Percentiles rank a stretch among this genome's conserved stretches.
These are phyloP conservation scores for Termitomyces sp. DNA, from an alignment of 768 basidiomycete genomes.

Conservation along the genomic window DNA sequence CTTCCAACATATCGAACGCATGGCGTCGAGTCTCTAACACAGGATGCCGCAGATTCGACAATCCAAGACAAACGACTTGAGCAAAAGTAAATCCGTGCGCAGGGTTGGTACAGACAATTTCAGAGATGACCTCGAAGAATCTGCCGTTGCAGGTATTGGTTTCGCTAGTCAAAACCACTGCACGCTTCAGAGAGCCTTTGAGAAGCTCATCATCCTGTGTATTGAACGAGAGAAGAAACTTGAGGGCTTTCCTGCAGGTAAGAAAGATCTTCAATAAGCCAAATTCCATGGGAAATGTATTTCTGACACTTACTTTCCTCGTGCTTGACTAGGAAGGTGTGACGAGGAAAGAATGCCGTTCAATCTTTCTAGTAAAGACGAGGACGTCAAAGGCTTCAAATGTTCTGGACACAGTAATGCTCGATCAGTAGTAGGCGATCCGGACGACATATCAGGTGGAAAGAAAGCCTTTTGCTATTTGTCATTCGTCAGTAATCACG, in stretches of 20 bases:
- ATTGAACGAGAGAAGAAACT: conserved; percentile 59
- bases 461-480: conserved; percentile 76
- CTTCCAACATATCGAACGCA: conserved; percentile 76
- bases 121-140: conserved; percentile 79
- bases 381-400: conserved; percentile 49
- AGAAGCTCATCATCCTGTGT: conserved; percentile 53
- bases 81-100: conserved; percentile 65
- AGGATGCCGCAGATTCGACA: conserved; percentile 83
- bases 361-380: conserved; percentile 58
- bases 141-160: conserved; percentile 52
- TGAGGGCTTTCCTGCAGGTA: conserved; percentile 70
- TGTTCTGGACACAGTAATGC: conserved; percentile 36
- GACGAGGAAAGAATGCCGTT: conserved; percentile 65
- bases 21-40: conserved; percentile 59
- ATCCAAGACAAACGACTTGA: conserved; percentile 71
- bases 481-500: background rate
- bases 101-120: conserved; percentile 55
- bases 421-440: conserved; percentile 64
- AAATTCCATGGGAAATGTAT: background rate
- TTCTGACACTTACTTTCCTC: conserved; percentile 61
- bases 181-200: conserved; percentile 63
- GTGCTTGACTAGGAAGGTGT: conserved; percentile 43
- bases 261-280: conserved; percentile 5
- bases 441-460: conserved; percentile 52
- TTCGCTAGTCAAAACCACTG: conserved; percentile 57